These are phyloP conservation scores for Fusarium subglutinans DNA, from an alignment of 2,329 filamentous ascomycete species.

Conservation along the genomic window DNA sequence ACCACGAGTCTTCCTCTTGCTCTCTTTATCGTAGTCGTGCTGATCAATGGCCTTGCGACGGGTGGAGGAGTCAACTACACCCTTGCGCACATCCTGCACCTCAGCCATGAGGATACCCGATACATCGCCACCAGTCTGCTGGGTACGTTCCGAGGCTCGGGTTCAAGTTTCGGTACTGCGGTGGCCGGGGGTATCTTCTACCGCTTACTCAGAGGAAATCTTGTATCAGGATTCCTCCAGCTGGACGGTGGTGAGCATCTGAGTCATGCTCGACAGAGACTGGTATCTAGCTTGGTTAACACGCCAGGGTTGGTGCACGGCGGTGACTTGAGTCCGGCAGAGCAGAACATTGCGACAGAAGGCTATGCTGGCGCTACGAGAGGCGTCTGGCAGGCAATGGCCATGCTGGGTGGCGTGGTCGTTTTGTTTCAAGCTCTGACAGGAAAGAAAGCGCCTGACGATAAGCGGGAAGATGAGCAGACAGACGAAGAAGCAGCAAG, in stretches of 20 bases:
- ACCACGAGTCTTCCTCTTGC: constrained; percentile 60
- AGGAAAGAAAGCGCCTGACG: constrained; percentile 61
- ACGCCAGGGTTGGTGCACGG: constrained; percentile 61
- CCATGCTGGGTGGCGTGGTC: constrained; percentile 54
- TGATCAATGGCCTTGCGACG: constrained; percentile 76
- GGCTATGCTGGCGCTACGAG: constrained; percentile 58
- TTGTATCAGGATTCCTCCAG: constrained; percentile 65
- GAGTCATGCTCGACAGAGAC: constrained; percentile 46
- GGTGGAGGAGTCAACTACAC: constrained; percentile 83
- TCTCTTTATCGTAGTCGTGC: constrained; percentile 68
- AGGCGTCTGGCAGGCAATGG: constrained; percentile 59
- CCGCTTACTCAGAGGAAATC: constrained; percentile 63
- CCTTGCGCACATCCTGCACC: constrained; percentile 79
- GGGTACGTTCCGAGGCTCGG: constrained; percentile 83
- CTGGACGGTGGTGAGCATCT: constrained; percentile 53
- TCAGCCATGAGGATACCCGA: constrained; percentile 72
- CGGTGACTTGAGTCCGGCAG: constrained; percentile 51
- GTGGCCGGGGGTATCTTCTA: constrained; percentile 82
- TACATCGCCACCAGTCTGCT: constrained; percentile 80
- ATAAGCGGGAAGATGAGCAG: constrained; percentile 55
- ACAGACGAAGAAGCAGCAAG: constrained; percentile 45
- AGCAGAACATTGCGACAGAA: constrained; percentile 56
- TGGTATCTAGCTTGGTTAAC: constrained; percentile 60
- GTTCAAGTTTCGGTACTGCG: constrained; percentile 81
- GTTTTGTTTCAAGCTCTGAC: constrained; percentile 59